These are phyloP conservation scores for Flaveria sonorensis DNA, from an alignment of 129 eudicot genomes.

Conservation along the genomic window DNA sequence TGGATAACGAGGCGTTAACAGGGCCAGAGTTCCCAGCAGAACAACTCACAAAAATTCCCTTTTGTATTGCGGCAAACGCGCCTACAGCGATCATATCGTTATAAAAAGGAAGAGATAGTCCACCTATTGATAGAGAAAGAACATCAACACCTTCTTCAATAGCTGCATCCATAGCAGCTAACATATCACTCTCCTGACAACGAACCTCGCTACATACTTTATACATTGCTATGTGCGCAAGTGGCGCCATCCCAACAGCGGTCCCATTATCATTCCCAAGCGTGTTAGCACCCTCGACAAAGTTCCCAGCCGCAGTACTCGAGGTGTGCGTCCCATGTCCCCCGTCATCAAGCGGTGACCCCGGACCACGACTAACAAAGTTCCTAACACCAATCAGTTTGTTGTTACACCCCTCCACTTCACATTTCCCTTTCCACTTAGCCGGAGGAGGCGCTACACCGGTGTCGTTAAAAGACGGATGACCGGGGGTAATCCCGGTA, in stretches of 20 bases:
- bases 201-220: constrained; percentile 32
- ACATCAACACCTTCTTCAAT: constrained; percentile 65
- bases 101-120: constrained; percentile 33
- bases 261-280: constrained; percentile 50
- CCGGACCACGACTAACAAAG: constrained; percentile 3
- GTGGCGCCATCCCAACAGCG: constrained; percentile 54
- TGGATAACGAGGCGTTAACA: constrained; percentile 31
- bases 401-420: constrained; percentile 35
- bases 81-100: constrained; percentile 44
- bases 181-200: constrained; percentile 47
- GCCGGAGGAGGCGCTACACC: constrained; percentile 46
- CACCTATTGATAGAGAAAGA: constrained; percentile 61
- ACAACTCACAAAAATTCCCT: constrained; percentile 70
- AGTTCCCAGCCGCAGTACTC: constrained; percentile 52
- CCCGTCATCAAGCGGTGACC: constrained; percentile 32
- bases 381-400: constrained; percentile 39
- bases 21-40: constrained; percentile 70
- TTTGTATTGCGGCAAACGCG: constrained; percentile 52
- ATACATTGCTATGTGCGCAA: constrained; percentile 54
- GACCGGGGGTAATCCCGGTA: constrained; percentile 37
- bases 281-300: constrained; percentile 45
- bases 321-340: constrained; percentile 55
- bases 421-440: constrained; percentile 52
- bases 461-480: constrained; percentile 42
- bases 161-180: constrained; percentile 65